Evolutionary conservation across 805 yeast species (phyloP), one percentile per base, ranked within the genome.

Genomic region (Wickerhamiella spandovensis): DNA sequence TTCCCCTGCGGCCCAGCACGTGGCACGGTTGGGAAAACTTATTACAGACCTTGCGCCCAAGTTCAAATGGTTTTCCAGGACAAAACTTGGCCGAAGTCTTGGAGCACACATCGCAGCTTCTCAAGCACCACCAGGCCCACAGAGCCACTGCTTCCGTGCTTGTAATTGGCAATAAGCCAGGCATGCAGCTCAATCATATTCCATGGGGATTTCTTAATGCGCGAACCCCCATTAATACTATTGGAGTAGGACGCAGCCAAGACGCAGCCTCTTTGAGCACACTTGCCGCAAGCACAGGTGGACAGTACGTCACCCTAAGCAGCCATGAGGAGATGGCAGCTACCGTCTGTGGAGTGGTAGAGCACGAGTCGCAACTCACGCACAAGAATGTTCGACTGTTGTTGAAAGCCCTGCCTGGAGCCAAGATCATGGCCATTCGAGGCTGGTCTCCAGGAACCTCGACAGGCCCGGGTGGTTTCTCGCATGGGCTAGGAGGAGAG

Each of bases 211-310:
- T 51, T 18, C 3, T 6, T 1, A 28, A 46, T n/a, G 5, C 35
- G 2, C 37, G 30, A 3, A 39, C 47, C 2, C 44, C 50, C 1
- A 43, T 54, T 10, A 46, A 44, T 23, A 20, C 50, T 1, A 10
- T 54, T 4, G 53, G 48, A 1, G 12, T 48, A 15, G 39, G 39
- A 2, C 17, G 37, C 1, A 3, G n/a, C 8, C 48, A 38, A 41
- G 45, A 44, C n/a, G 43, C 51, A 2, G 5, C 35, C 6, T 2
- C 48, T 1, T 35, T 54, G 20, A 48, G 49, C 22, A 28, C 25
- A 15, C 18, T 54, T 2, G 46, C 56, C 1, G 22, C 44, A 3
- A 30, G 13, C 17, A 47, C 51, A 3, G 43, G 39, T 2, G 55
- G 55, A 15, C 35, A 42, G 10, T 53, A 48, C n/a, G 30, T 23